Evolutionary conservation across 106 monocot genomes (phyloP).

Genomic region (Dactylorhiza incarnata): DNA sequence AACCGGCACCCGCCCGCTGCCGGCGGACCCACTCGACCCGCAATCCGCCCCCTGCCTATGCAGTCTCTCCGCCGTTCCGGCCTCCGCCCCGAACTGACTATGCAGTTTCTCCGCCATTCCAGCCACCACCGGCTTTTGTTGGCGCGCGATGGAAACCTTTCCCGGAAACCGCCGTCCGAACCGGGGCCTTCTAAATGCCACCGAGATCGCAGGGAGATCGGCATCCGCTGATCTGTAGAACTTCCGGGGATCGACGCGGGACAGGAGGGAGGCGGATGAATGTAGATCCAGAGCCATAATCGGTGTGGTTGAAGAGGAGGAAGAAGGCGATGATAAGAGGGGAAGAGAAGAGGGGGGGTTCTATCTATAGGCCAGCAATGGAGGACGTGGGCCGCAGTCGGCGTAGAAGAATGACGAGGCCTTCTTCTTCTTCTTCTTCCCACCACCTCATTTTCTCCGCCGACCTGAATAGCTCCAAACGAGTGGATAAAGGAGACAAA

Average conservation of each 20-base stretch:
- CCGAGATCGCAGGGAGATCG: neutral
- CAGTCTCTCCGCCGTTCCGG: neutral
- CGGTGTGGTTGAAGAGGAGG: neutral
- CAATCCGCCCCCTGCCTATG: neutral
- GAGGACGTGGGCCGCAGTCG: neutral
- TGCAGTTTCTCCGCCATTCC: neutral
- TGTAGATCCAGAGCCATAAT: constrained; percentile 34
- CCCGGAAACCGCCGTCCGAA: neutral
- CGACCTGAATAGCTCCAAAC: neutral
- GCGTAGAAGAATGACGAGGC: neutral
- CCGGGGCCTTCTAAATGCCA: neutral
- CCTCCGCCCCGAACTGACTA: neutral
- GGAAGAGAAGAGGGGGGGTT: neutral
- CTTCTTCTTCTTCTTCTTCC: too few relatives aligned
- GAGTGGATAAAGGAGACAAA: too few relatives aligned
- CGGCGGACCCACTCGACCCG: neutral
- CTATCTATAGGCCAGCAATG: neutral
- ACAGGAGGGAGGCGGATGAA: constrained; percentile 15
- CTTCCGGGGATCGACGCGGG: constrained; percentile 9
- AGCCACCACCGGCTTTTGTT: neutral
- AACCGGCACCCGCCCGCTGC: constrained; percentile 39
- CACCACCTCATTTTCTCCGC: neutral
- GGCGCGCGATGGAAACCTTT: neutral
- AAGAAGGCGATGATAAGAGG: neutral
- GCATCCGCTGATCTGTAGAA: constrained; percentile 3